Base-by-base conservation (phyloP, 441 rosid species). In the Biscutella laevigata region DNA sequence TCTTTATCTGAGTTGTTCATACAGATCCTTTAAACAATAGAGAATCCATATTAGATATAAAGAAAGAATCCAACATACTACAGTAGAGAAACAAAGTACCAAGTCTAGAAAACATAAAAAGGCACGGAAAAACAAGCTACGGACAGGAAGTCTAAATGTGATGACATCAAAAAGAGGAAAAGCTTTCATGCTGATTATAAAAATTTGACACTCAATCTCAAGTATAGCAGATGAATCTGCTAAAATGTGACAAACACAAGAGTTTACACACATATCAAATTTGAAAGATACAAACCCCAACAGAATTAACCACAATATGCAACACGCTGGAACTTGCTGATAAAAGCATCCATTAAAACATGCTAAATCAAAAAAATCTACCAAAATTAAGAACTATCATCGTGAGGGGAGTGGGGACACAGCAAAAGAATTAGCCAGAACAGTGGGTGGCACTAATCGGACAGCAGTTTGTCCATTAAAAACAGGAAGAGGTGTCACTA, bases 1-100 rank as follows among this genome's bases (percentile, higher is more conserved):
- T 62, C 53, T 70, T 62, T 62, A 52, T 88, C 88, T 43, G 33
- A 24, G 75, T 84, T 92, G 77, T 88, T 91, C 81, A 62, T 72
- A 71, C 98, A 91, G 46, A 71, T 62, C 98, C 98, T 91, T 76
- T 53, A 61, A 63, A 64, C 68, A 47, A 48, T 0, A 57, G 6
- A 46, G 40, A 32, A 44, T 29, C 25, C 9, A 53, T 33, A 59
- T 66, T 52, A 61, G 62, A 30, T 37, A 36, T 21, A 12, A 41
- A 13, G 21, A 21, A n/a, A 54, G 47, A 46, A 10, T 4, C 13
- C 22, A 57, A 42, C 45, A 45, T 36, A 39, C 21, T 3, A 34
- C n/a, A 58, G 21, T 5, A 52, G 13, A 33, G 26, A 35, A 59
- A 37, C n/a, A 35, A 13, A 24, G 43, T 16, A 37, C 45, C 49